Evolutionary conservation across 441 rosid genomes (phyloP), one percentile per base, ranked within the genome.

Genomic region (Manihot esculenta): DNA sequence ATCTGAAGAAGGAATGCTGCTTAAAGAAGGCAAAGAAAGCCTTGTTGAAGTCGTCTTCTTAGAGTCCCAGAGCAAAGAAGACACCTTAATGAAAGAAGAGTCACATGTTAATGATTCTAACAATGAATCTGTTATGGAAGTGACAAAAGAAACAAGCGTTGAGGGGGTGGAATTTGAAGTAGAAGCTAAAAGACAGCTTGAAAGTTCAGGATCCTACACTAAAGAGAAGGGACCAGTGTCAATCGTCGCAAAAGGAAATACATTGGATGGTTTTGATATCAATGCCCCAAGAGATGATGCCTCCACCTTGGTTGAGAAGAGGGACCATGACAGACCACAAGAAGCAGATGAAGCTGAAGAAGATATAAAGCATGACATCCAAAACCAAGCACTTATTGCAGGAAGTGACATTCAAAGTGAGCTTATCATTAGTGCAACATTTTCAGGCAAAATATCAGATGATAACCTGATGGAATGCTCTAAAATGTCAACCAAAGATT

Each of bases 171-270:
- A 76, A 70, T 68, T 62, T 47, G 74, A 76, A 70, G 23, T 66
- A 47, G 79, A 78, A 83, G 83, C 57, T 24, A 69, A 60, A 60
- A 71, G 60, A 33, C 26, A 75, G 44, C 68, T 62, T 24, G 68
- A 68, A 69, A 66, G 72, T 65, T 51, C 55, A 35, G 64, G 24
- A 69, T 59, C 54, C 44, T 50, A 73, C 72, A 45, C 53, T 49
- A 75, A 68, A 74, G 81, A 71, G 45, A 72, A 69, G 10, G 73
- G 58, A 53, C 53, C 64, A 14, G 59, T 51, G 47, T 56, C 26
- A 54, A 65, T 17, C 23, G 77, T 21, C 63, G 69, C 50, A 41
- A 44, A 78, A 68, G 71, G 54, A 38, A 27, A 20, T 42, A 45
- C 33, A 10, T 5, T 50, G 55, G 65, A 62, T 38, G 53, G 9